Evolutionary conservation across 345 rosid genomes (phyloP).

Genomic region (Eucalyptus urophylla): DNA sequence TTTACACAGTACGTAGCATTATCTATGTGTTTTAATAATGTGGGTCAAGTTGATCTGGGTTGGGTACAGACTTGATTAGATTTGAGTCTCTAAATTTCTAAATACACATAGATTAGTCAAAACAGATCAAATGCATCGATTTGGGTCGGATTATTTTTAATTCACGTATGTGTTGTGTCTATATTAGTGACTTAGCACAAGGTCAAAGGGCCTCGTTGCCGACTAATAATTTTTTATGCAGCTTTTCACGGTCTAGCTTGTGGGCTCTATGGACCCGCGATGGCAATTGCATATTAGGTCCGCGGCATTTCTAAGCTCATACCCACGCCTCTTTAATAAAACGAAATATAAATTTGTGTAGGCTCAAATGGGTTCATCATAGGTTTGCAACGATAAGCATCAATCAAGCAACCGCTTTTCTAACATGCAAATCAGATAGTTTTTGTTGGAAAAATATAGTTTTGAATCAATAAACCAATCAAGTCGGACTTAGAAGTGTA

Average conservation of each 20-base stretch:
- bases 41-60: rapidly evolving
- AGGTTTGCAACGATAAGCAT: background rate
- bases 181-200: background rate
- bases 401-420: background rate
- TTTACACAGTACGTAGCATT: too few species aligned
- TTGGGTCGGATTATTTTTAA: too few species aligned
- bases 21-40: too few species aligned
- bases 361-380: background rate
- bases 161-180: background rate
- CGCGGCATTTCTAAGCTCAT: background rate
- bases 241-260: background rate
- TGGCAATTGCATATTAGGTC: background rate
- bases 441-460: too few species aligned
- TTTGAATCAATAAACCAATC: too few species aligned
- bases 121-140: too few species aligned
- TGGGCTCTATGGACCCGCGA: background rate
- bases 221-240: background rate
- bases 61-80: too few species aligned
- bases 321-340: background rate
- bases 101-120: too few species aligned
- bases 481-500: rapidly evolving
- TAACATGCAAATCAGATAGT: too few species aligned
- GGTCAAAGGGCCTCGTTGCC: background rate
- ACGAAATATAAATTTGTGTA: background rate
- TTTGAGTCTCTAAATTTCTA: too few species aligned